Percentiles rank a stretch among this genome's conserved stretches.
These are phyloP conservation scores for Claviceps sp. DNA, from an alignment of 2,329 filamentous ascomycete genomes.

Conservation along the genomic window DNA sequence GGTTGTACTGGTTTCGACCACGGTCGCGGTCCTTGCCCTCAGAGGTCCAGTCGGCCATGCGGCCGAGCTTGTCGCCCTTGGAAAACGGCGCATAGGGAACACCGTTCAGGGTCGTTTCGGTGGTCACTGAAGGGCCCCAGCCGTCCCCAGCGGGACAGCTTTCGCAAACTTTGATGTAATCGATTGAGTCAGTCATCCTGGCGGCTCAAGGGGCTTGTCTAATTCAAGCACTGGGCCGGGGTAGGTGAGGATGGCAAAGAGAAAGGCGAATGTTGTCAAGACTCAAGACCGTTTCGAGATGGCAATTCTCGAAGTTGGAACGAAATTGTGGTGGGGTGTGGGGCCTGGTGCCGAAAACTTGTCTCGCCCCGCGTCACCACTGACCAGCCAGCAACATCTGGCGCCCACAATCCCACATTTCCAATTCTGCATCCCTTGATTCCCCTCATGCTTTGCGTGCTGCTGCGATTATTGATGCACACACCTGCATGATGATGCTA, in stretches of 20 bases:
- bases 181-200: conserved; percentile 41
- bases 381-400: conserved; percentile 1
- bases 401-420: conserved; percentile 4
- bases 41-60: conserved; percentile 96
- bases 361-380: conserved; percentile 16
- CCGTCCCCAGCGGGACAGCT: conserved; percentile 60
- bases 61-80: conserved; percentile 95
- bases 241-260: background rate
- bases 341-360: conserved; percentile 16
- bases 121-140: conserved; percentile 78
- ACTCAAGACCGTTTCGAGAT: conserved; percentile 9
- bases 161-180: conserved; percentile 50
- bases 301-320: conserved; percentile 13
- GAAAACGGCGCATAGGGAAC: conserved; percentile 97
- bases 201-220: conserved; percentile 2
- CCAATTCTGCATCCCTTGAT: background rate
- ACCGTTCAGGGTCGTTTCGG: conserved; percentile 80
- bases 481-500: background rate
- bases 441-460: background rate
- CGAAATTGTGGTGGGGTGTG: conserved; percentile 32
- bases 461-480: background rate
- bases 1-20: conserved; percentile 76
- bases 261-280: background rate
- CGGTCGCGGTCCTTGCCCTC: conserved; percentile 77
- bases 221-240: background rate